phyloP scores from a whole-genome alignment of 169 alveolate species.

The Cryptosporidium parvum region DNA sequence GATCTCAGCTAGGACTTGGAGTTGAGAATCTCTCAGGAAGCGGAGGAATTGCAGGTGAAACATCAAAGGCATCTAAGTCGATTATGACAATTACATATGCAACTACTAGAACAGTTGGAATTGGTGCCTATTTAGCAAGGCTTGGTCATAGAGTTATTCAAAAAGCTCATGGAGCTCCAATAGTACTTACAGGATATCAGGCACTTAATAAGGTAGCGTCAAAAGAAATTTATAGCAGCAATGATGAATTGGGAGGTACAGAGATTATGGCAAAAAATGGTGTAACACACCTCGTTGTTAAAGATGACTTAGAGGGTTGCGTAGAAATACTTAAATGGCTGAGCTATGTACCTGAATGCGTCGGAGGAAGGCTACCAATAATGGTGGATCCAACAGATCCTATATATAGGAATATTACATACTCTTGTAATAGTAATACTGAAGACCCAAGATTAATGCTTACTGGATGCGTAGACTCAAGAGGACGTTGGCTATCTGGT shows the following conservation, averaged over 20 bases:
- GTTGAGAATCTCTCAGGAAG: conserved; percentile 88
- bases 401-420: conserved; percentile 78
- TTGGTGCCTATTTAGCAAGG: conserved; percentile 89
- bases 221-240: conserved; percentile 86
- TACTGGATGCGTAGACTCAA: conserved; percentile 76
- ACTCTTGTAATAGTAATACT: conserved; percentile 78
- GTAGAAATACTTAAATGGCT: conserved; percentile 85
- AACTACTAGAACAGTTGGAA: conserved; percentile 90
- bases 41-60: conserved; percentile 90
- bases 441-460: conserved; percentile 84
- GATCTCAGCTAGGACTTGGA: conserved; percentile 82
- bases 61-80: conserved; percentile 88
- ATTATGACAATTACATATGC: conserved; percentile 88
- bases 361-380: conserved; percentile 82
- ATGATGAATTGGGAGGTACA: conserved; percentile 91
- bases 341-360: conserved; percentile 85
- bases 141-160: conserved; percentile 89
- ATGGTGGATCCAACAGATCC: conserved; percentile 80
- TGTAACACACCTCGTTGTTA: conserved; percentile 87
- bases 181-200: conserved; percentile 88
- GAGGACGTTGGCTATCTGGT: conserved; percentile 79
- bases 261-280: conserved; percentile 90
- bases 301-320: conserved; percentile 86
- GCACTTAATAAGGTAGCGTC: conserved; percentile 89
- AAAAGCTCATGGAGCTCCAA: conserved; percentile 85